Base-by-base conservation (phyloP, 192 early-diverging fungal genomes). In the Gamsiella multidivaricata region DNA sequence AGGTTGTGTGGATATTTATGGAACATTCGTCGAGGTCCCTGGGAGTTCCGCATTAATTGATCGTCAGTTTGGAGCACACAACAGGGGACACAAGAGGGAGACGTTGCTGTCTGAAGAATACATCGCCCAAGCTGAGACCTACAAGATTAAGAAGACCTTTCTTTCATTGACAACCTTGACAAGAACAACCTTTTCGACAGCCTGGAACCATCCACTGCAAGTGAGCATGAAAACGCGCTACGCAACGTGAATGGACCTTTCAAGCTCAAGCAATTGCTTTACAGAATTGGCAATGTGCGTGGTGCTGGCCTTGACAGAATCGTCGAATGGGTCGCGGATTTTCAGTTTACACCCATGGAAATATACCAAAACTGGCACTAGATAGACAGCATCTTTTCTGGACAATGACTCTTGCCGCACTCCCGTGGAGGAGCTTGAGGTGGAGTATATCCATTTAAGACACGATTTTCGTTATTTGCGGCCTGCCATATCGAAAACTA, bases 401-500 rank as follows among this genome's bases (percentile, higher is more conserved):
- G 63, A 61, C 3, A 6, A 8, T 3, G 17, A 37, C 7, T 29
- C 50, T 3, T 74, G 63, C 36, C 50, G 12, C 20, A 49, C 25
- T 9, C 71, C 71, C 5, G 17, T 15, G 15, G 56, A 74, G 12
- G 63, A 66, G n/a, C 46, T 63, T 22, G 23, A 31, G 0, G 47
- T 54, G 10, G 41, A 53, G 9, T 29, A 54, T 7, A 53, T 61
- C 23, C 62, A 56, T 9, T 66, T 54, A 57, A 74, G 17, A 39
- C 71, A 5, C 62, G 63, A 5, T 66, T 74, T 29, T 63, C 53
- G 3, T 33, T 50, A 14, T 74, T 74, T 54, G 71, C 63, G 11
- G 61, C 56, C 3, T 65, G 62, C 23, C 54, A 31, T 2, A 74
- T 74, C n/a, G 49, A 60, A 22, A 60, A 74, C 39, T 74, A 74